Base-by-base conservation (phyloP, 129 eudicot species). In the Oenanthe sinensis region DNA sequence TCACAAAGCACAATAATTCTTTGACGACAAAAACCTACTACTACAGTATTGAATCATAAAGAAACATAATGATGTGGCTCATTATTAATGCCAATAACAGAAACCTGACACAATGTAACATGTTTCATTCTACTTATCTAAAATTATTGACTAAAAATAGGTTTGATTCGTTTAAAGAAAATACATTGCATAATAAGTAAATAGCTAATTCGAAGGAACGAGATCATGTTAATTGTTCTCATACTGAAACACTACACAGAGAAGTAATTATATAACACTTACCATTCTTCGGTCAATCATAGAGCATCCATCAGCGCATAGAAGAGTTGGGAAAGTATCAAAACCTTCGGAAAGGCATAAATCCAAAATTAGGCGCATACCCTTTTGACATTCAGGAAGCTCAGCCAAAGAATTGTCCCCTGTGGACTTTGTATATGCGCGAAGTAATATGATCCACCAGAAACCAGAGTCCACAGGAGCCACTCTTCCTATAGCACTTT, bases 281-380 rank as follows among this genome's bases (percentile, higher is more conserved):
- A 95, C 99, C 99, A 95, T 95, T 85, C 97, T 82, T 13, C 99
- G 96, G 85, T 95, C 97, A 89, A 95, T 85, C 99, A 95, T 95
- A 75, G 87, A 88, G 74, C 97, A 95, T 16, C 97, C 99, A 45
- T 95, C 99, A 14, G 97, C 99, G 62, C 99, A 95, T 4, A 95
- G 88, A 74, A 95, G 89, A 30, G 99, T 95, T 15, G 99, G 99
- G 71, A 95, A 95, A 9, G 99, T 95, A 86, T 95, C 99, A 82
- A 88, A 95, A 44, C 99, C 99, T 81, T 92, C 97, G 7, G 97
- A 95, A 75, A 95, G 97, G 67, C 99, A 95, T 42, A 95, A 74
- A 42, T 88, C 85, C 86, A 95, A 49, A 52, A 95, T 95, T 58
- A 92, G 92, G 30, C 93, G 85, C 67, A 95, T 95, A 60, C 99